Evolutionary conservation across 805 yeast species (phyloP).

Genomic region (Candida ovalis): DNA sequence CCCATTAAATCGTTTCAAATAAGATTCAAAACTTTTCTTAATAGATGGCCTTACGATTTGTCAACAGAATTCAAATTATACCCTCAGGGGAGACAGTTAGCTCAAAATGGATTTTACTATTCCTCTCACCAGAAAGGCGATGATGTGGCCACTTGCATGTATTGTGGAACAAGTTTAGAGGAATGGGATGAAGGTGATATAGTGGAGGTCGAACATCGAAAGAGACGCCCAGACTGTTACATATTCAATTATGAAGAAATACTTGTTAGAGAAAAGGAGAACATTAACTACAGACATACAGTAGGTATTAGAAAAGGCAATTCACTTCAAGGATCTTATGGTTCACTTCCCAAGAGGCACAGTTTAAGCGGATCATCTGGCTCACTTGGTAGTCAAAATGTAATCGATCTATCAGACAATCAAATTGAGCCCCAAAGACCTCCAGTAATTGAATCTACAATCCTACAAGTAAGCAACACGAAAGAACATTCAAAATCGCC

Average conservation of each 20-base stretch:
- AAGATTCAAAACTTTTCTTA: conserved; percentile 38
- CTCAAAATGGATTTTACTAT: conserved; percentile 63
- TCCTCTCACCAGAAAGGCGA: conserved; percentile 43
- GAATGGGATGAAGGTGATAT: conserved; percentile 72
- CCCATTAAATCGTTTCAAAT: conserved; percentile 33
- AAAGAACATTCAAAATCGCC: background rate
- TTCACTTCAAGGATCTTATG: background rate
- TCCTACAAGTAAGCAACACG: background rate
- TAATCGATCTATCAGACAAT: conserved; percentile 9
- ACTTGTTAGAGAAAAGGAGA: too few relatives aligned
- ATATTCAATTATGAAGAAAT: conserved; percentile 26
- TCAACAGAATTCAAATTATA: conserved; percentile 16
- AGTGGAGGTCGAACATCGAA: conserved; percentile 57
- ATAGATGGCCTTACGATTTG: conserved; percentile 43
- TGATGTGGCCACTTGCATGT: conserved; percentile 58
- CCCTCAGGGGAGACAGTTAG: conserved; percentile 42
- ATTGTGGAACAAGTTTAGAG: conserved; percentile 59
- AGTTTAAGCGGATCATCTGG: background rate
- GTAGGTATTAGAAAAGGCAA: conserved; percentile 23
- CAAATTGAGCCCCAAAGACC: background rate
- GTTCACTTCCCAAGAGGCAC: conserved; percentile 3
- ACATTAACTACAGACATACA: conserved; percentile 35
- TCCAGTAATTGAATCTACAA: background rate
- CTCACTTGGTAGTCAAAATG: background rate
- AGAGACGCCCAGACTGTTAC: conserved; percentile 39